Base-by-base conservation (phyloP, 2,329 filamentous ascomycete species). In the Aspergillus sp. region DNA sequence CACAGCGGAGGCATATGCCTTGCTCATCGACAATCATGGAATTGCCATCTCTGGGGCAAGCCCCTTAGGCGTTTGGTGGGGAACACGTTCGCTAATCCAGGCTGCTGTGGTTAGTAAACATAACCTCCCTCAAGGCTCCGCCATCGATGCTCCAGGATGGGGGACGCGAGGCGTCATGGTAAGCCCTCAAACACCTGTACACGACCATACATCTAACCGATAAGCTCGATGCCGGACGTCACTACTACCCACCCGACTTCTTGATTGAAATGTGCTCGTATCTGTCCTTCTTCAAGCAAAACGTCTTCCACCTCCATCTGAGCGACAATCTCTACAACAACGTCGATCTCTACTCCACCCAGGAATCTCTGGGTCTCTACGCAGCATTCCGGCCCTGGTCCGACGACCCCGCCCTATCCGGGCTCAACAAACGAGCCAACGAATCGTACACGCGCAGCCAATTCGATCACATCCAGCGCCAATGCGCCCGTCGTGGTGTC, bases 241-340 rank as follows among this genome's bases (percentile, higher is more conserved):
- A 85, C 64, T 86, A 78, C 61, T 85, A 85, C 61, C 81, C 83
- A 2, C 73, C 78, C 3, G 75, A 80, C 38, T 86, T 85, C 60
- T 63, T 86, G 19, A 71, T 77, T 25, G 83, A 85, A 27, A 74
- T 86, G 68, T 86, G 84, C 69, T 76, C 80, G 3, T 86, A 84
- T 66, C 78, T 84, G 64, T 84, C 82, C 51, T 85, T 82, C 69
- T 86, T 83, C 74, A 86, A 86, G 66, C 82, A 85, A 61, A 86
- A 85, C 64, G 78, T 77, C 0, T 81, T 86, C 57, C 84, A 86
- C 50, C 58, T 85, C 3, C 84, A 86, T 65, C 73, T 86, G 2
- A 83, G 80, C 61, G 84, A 86, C 65, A 85, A 84, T 62, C 71
- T 84, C 3, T 80, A 80, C 67, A 60, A 60, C 47, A 60, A 60